Conservation (phyloP, 1,284 basidiomycete genomes). For the Fomitiporia mediterranea region DNA sequence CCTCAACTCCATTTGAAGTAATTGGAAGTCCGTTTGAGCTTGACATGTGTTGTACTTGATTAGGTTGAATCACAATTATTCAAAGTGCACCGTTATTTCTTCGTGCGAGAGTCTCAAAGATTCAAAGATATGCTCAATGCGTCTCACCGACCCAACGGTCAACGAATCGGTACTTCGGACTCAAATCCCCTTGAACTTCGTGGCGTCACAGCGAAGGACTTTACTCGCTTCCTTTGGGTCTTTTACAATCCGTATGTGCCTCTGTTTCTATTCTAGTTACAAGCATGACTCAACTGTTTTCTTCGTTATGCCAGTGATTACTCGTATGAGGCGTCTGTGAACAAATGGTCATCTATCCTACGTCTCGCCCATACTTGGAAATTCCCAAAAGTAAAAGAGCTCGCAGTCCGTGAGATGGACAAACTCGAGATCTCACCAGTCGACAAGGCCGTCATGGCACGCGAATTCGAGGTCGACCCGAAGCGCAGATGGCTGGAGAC, state of each 20-base stretch:
- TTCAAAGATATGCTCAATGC: constrained; percentile 33
- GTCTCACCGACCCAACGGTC: constrained; percentile 32
- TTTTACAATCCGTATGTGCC: constrained; percentile 40
- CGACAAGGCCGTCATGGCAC: constrained; percentile 54
- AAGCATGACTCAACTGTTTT: constrained; percentile 39
- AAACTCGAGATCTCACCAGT: constrained; percentile 54
- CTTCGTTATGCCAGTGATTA: constrained; percentile 40
- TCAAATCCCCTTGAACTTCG: constrained; percentile 48
- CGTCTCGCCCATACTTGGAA: constrained; percentile 22
- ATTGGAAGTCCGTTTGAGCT: constrained; percentile 7
- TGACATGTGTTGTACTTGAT: constrained; percentile 7
- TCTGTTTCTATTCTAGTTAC: background rate
- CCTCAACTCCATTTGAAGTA: background rate
- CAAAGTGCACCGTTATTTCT: constrained; percentile 58
- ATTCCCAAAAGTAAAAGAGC: constrained; percentile 21
- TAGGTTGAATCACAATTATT: constrained; percentile 49
- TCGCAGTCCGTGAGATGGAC: constrained; percentile 38
- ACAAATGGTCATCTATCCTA: constrained; percentile 23
- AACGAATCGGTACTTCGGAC: constrained; percentile 43
- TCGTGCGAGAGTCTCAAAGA: constrained; percentile 54
- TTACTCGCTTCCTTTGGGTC: constrained; percentile 57
- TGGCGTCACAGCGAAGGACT: constrained; percentile 43
- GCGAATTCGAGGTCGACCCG: constrained; percentile 51
- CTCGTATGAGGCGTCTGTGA: constrained; percentile 30
- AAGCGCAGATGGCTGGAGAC: constrained; percentile 40